Evolutionary conservation across 805 yeast genomes (phyloP), one percentile per base, ranked within the genome.

Genomic region (Hanseniaspora valbyensis): DNA sequence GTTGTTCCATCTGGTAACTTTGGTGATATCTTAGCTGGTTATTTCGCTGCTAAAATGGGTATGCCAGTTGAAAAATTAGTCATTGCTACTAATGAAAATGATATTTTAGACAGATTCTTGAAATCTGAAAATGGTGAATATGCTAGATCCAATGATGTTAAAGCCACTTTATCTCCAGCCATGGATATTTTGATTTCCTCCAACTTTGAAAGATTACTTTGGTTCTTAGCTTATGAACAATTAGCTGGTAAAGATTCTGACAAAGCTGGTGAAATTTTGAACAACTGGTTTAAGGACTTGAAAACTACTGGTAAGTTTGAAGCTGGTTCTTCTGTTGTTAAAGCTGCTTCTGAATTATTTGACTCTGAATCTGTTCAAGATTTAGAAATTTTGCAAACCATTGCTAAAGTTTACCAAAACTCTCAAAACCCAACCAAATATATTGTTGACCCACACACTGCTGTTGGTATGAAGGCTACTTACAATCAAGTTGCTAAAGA

Each of bases 1-100:
- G 95, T 92, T 41, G 98, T 92, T 42, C 98, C 98, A 58, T 83
- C 95, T 53, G 98, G 98, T 63, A 92, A 92, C 75, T 92, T 92
- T 66, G 98, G 98, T 65, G 98, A 92, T 65, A 89, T 92, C 54
- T 77, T 92, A 52, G 98, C 98, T 26, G 98, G 98, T 54, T 92
- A 80, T 68, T 92, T 77, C 65, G 97, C 98, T 46, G 78, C 81
- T 65, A 76, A 83, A 66, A 89, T 92, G 97, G 98, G 98, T 34
- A 74, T 92, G 56, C 97, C 97, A 48, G 74, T 83, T 43, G 88
- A 82, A 56, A 77, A 80, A 61, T 75, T 92, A 58, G 82, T 89
- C 60, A 86, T 92, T 60, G 97, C 97, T 42, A 92, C 99, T 26
- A 92, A 92, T 64, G 90, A 86, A 62, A 92, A 92, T 63, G 96